Conservation (phyloP, 257 asterid genomes). For the Pogostemon cablin region DNA sequence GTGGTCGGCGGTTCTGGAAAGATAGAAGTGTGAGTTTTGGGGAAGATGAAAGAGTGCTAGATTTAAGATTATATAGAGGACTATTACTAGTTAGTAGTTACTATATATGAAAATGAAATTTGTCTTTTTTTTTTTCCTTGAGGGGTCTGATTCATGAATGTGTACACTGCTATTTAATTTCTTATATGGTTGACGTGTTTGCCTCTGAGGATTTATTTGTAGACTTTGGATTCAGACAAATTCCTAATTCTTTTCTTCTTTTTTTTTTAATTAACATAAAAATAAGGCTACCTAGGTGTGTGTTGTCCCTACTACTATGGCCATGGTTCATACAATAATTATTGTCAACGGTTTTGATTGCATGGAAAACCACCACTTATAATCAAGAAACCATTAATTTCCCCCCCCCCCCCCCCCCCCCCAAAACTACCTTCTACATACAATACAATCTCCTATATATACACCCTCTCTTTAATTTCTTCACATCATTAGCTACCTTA, state of each 20-base stretch:
- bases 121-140: neutral
- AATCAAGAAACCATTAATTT: conserved; percentile 24
- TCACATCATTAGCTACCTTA: conserved; percentile 35
- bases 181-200: conserved; percentile 25
- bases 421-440: conserved; percentile 39
- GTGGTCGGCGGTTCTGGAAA: too few relatives aligned
- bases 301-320: conserved; percentile 27
- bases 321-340: conserved; percentile 22
- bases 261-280: neutral
- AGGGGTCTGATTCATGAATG: conserved; percentile 27
- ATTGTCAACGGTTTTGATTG: conserved; percentile 60
- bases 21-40: conserved; percentile 19
- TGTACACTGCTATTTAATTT: conserved; percentile 19
- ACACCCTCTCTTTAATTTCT: conserved; percentile 28
- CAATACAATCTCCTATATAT: conserved; percentile 34
- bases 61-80: neutral
- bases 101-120: conserved; percentile 16
- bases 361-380: conserved; percentile 35
- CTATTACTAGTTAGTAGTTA: neutral
- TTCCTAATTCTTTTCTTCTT: neutral
- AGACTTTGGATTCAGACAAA: conserved; percentile 1
- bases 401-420: conserved; percentile 35
- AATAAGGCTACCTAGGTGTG: conserved; percentile 14
- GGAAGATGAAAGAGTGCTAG: conserved; percentile 14
- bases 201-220: neutral